These are phyloP conservation scores for Pseudocercospora crystallina DNA, from an alignment of 2,329 filamentous ascomycete species.

Conservation along the genomic window DNA sequence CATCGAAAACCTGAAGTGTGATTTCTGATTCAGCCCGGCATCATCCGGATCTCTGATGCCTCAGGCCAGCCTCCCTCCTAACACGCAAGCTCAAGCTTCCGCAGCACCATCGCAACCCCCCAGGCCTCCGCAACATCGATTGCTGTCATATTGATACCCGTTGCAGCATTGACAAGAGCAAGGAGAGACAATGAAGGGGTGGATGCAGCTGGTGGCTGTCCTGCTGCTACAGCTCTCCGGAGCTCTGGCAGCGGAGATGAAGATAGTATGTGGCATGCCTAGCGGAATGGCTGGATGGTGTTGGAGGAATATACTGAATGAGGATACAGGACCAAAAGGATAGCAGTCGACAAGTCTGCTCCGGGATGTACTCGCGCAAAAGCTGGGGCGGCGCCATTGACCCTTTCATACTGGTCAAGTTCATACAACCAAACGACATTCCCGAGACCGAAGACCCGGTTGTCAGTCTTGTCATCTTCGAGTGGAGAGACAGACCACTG, in stretches of 20 bases:
- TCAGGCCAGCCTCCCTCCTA: too few relatives aligned
- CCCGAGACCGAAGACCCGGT: slow-evolving; percentile 67
- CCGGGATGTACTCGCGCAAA: slow-evolving; percentile 89
- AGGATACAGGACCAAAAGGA: slow-evolving; percentile 68
- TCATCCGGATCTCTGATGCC: too few relatives aligned
- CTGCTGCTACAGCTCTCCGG: slow-evolving; percentile 31
- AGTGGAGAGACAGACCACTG: slow-evolving; percentile 82
- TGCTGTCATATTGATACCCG: too few relatives aligned
- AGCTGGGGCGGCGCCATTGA: slow-evolving; percentile 86
- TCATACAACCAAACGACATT: slow-evolving; percentile 59
- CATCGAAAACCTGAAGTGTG: too few relatives aligned
- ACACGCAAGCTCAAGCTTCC: too few relatives aligned
- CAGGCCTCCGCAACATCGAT: too few relatives aligned
- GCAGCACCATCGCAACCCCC: too few relatives aligned
- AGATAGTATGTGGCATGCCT: slow-evolving; percentile 29
- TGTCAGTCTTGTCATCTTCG: slow-evolving; percentile 85
- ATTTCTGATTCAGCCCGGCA: too few relatives aligned
- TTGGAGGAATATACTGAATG: slow-evolving; percentile 13
- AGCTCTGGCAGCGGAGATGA: slow-evolving; percentile 31
- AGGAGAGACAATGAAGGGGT: slow-evolving; percentile 31
- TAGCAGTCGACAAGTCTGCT: slow-evolving; percentile 77
- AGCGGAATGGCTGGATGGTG: not conserved
- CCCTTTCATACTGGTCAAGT: slow-evolving; percentile 85
- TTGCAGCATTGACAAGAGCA: not conserved
- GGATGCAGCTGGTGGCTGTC: slow-evolving; percentile 27